A percentile compares a stretch with the other conserved stretches of the same genome.
Conservation (phyloP, 306 rosid genomes). For the Cicer yamashitae region DNA sequence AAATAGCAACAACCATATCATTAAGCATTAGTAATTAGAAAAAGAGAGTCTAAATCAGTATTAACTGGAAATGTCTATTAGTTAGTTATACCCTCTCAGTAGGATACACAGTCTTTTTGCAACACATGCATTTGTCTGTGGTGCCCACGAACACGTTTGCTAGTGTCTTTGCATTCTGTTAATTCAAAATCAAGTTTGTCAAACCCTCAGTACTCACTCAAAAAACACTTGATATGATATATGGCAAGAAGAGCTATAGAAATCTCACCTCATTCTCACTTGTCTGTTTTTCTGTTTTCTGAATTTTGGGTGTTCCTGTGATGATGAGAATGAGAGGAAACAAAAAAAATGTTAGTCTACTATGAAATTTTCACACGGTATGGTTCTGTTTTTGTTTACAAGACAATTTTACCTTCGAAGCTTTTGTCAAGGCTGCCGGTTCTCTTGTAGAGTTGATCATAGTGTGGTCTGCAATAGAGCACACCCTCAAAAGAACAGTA, state of each 20-base stretch:
- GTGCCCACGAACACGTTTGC: conserved; percentile 72
- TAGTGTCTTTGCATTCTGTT: conserved; percentile 59
- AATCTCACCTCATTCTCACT: conserved; percentile 53
- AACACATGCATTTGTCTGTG: conserved; percentile 74
- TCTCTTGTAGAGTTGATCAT: conserved; percentile 85
- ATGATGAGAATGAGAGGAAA: conserved; percentile 37
- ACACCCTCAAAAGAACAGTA: conserved; percentile 86
- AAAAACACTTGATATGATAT: not conserved
- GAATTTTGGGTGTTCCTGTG: conserved; percentile 72
- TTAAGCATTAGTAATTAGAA: conserved; percentile 5
- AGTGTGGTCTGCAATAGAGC: conserved; percentile 91
- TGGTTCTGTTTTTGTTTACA: not conserved
- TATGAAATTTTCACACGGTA: not conserved
- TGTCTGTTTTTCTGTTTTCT: conserved; percentile 57
- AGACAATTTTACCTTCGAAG: conserved; percentile 61
- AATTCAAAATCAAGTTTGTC: not conserved
- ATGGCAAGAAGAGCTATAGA: conserved; percentile 14
- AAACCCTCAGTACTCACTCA: not conserved
- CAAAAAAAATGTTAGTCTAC: not conserved
- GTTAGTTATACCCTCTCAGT: conserved; percentile 71
- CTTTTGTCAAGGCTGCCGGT: conserved; percentile 90
- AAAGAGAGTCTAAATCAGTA: not conserved
- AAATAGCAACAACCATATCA: not conserved
- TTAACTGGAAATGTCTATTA: not conserved
- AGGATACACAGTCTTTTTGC: conserved; percentile 80